A percentile compares a stretch with the other conserved stretches of the same genome.
These are phyloP conservation scores for Boletellus sp. DNA, from an alignment of 1,284 basidiomycete species.

Conservation along the genomic window DNA sequence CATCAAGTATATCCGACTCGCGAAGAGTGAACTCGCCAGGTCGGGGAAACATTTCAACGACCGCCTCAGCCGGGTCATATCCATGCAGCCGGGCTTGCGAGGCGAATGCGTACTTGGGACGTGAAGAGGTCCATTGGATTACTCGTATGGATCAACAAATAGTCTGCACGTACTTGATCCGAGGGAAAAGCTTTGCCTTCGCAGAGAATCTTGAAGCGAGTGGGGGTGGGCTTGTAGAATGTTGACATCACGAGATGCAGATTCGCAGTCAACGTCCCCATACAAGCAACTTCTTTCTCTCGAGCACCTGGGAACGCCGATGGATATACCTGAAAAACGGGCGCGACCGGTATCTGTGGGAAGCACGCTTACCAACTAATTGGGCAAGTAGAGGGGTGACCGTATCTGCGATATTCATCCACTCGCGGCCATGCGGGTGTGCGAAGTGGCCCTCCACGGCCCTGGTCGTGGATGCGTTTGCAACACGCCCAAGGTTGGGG, in stretches of 20 bases:
- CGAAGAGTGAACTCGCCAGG: constrained; percentile 84
- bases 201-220: constrained; percentile 91
- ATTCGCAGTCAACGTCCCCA: constrained; percentile 92
- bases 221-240: constrained; percentile 87
- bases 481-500: constrained; percentile 4
- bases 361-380: constrained; percentile 64
- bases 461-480: constrained; percentile 42
- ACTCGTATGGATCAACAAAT: constrained; percentile 8
- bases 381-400: constrained; percentile 77
- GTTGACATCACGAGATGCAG: constrained; percentile 91
- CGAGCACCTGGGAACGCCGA: constrained; percentile 62
- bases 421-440: constrained; percentile 81
- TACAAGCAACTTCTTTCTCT: constrained; percentile 87
- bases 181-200: constrained; percentile 94
- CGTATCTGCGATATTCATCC: constrained; percentile 78
- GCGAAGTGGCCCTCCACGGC: constrained; percentile 90
- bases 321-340: constrained; percentile 13
- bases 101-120: constrained; percentile 83
- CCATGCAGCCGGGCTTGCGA: constrained; percentile 84
- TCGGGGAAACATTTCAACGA: constrained; percentile 80
- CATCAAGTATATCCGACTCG: constrained; percentile 83
- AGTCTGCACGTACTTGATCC: constrained; percentile 66
- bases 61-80: constrained; percentile 68
- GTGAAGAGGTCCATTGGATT: constrained; percentile 10
- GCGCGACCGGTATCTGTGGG: background rate